phyloP scores from a whole-genome alignment of 345 rosid species.

The Zanthoxylum bungeanum region DNA sequence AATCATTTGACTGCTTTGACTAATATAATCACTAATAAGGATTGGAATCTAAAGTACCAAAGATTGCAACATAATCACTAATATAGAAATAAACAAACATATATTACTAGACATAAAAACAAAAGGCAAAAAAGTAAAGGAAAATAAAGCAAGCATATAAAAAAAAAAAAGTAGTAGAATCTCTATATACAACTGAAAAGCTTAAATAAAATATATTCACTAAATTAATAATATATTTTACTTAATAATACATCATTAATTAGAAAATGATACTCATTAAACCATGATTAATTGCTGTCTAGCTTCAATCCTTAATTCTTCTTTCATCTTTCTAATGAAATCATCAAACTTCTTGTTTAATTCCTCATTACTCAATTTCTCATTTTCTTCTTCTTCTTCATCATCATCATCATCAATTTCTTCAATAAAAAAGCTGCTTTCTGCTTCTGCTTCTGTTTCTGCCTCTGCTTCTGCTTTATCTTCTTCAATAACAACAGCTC shows the following conservation, averaged over 20 bases:
- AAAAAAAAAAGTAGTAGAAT: background rate
- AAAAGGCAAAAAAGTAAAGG: background rate
- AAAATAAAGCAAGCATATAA: background rate
- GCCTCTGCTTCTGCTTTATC: constrained; percentile 10
- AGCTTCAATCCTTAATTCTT: constrained; percentile 71
- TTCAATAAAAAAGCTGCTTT: background rate
- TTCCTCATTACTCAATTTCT: constrained; percentile 53
- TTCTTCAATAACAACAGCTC: constrained; percentile 2
- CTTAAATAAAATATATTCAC: background rate
- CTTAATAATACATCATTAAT: background rate
- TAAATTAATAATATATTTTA: background rate
- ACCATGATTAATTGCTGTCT: constrained; percentile 48
- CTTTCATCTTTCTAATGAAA: constrained; percentile 81
- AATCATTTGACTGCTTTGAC: background rate
- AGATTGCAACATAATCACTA: background rate
- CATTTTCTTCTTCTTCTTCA: constrained; percentile 27
- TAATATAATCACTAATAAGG: no score
- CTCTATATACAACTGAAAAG: background rate
- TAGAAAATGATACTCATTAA: constrained; percentile 1
- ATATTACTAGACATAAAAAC: background rate
- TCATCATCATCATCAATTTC: background rate
- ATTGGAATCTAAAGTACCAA: background rate
- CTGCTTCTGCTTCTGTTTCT: constrained; percentile 2
- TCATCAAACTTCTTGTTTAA: constrained; percentile 84
- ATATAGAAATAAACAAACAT: background rate